phyloP scores from a whole-genome alignment of 805 yeast species.

The Metschnikowia peoriensis region DNA sequence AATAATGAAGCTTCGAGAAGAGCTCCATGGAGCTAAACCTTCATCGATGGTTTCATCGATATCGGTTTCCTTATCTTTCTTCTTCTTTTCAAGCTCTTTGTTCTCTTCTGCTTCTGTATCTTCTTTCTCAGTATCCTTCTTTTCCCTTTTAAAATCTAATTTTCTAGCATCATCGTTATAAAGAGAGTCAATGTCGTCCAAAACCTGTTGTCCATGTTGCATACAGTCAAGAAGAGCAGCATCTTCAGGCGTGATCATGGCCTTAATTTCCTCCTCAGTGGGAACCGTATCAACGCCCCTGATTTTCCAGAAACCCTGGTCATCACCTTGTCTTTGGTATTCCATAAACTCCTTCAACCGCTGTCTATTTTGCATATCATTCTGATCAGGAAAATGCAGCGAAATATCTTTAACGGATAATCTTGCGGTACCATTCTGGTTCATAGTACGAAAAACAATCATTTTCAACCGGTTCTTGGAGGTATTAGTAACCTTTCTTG shows the following conservation, averaged over 20 bases:
- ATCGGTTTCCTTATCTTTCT: conserved; percentile 27
- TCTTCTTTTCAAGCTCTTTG: conserved; percentile 25
- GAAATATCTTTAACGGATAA: conserved; percentile 85
- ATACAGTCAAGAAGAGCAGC: conserved; percentile 81
- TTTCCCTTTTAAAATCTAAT: conserved; percentile 24
- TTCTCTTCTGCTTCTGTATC: conserved; percentile 21
- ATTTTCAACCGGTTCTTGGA: conserved; percentile 87
- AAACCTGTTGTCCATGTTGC: conserved; percentile 88
- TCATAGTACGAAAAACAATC: conserved; percentile 87
- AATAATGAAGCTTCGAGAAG: conserved; percentile 84
- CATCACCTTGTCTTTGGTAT: conserved; percentile 89
- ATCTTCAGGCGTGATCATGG: conserved; percentile 93
- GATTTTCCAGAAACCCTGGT: conserved; percentile 93
- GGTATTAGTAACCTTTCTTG: conserved; percentile 91
- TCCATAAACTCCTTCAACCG: conserved; percentile 97
- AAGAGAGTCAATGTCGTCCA: conserved; percentile 75
- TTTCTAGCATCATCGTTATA: conserved; percentile 33
- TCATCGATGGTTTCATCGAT: conserved; percentile 67
- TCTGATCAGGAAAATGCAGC: conserved; percentile 92
- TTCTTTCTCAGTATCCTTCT: conserved; percentile 40
- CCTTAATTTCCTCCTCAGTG: conserved; percentile 67
- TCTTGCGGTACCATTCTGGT: conserved; percentile 68
- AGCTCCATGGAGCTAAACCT: conserved; percentile 90
- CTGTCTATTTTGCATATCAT: conserved; percentile 96
- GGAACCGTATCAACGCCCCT: conserved; percentile 62